Base-by-base conservation (phyloP, 2,329 filamentous ascomycete species). In the Pseudopithomyces maydicus region DNA sequence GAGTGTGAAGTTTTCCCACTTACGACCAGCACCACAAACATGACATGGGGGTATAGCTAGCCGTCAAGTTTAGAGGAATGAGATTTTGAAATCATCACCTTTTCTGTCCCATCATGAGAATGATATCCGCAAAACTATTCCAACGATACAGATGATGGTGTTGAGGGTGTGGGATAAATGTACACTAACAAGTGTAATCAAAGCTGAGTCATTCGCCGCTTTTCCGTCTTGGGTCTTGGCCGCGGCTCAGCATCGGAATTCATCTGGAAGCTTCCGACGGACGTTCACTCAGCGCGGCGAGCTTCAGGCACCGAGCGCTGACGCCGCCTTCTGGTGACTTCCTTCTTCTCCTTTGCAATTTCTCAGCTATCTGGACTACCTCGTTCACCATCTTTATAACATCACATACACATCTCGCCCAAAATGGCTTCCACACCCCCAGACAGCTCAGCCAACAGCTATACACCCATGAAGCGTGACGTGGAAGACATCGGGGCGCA, bases 401-500 rank as follows among this genome's bases (percentile, higher is more conserved):
- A 47, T 20, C 17, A 36, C 3, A 22, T 14, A 36, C 19, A 26
- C 33, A 22, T 26, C 15, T 42, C 42, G 38, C 36, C 54, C 49
- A 64, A 12, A 46, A 70, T 69, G 66, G 55, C 68, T 19, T 56
- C 62, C 23, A 36, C 64, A 45, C 52, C 60, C 33, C 46, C 54
- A 35, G 56, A 55, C 7, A 23, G 43, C 20, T 14, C 47, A 22
- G 46, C 47, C 17, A 47, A 60, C 50, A 88, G 82, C 74, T 92
- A 88, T 80, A 84, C 88, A 74, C 84, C 84, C 60, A 93, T 93
- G 89, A 62, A 58, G 35, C 84, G 83, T 74, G 93, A 97, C 78
- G 89, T 93, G 46, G 89, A 91, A 68, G 85, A 93, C 22, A 89
- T 98, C 67, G 95, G 95, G 77, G 86, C 86, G 60, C 93, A 97